Base-by-base conservation (phyloP, 306 rosid species). In the Abrus precatorius region DNA sequence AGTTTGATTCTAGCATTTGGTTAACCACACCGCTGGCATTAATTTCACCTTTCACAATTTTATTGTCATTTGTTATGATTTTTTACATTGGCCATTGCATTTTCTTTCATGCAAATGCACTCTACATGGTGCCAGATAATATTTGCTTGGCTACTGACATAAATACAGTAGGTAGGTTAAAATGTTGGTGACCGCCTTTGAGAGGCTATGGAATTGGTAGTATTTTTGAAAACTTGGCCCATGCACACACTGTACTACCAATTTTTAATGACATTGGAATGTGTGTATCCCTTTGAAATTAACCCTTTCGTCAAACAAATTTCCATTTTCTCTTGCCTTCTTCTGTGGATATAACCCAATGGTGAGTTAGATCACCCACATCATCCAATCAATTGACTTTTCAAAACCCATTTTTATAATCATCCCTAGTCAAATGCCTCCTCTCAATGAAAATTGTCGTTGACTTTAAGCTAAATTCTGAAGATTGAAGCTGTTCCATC, bases 21-120 rank as follows among this genome's bases (percentile, higher is more conserved):
- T 90, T 87, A 86, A 76, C 78, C 90, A 87, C 89, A 82, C 90
- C 33, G 93, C 69, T 43, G 76, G 90, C 95, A 87, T 86, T 93
- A 89, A 87, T 77, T 83, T 80, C 83, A 75, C 69, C 40, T 49
- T 72, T 29, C 34, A n/a, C 61, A 61, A 64, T 54, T 64, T 62
- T 3, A 2, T 9, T 78, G 45, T 1, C 8, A 9, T 12, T 47
- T 44, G 5, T 41, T 11, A 2, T 8, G 3, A 3, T 32, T 40
- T 57, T 27, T 4, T 6, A 38, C 4, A 27, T 47, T 72, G 56
- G 55, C 4, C 29, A 7, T 41, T 30, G 41, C n/a, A 77, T 56
- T 44, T 30, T 49, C 11, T 53, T 82, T 57, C 81, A 68, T 74
- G 80, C 70, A 78, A 59, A 50, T 77, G 84, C 82, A 41, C 43